phyloP scores from a whole-genome alignment of 2,329 filamentous ascomycete genomes.

The Aspergillus sergii region DNA sequence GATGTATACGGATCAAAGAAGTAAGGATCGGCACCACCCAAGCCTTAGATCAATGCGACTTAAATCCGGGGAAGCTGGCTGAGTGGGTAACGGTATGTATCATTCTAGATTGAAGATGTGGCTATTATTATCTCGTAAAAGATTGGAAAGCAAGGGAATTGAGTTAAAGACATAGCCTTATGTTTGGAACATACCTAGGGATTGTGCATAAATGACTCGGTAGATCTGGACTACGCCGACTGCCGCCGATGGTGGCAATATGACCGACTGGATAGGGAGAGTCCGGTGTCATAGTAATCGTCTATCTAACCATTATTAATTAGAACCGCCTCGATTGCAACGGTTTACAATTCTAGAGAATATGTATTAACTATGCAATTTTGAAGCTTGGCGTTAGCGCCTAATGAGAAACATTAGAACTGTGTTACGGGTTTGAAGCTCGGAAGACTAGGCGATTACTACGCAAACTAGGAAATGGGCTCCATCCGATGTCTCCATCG shows the following conservation, averaged over 20 bases:
- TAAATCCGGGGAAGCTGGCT: constrained; percentile 14
- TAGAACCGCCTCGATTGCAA: background rate
- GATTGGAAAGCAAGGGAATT: background rate
- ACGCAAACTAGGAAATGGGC: constrained; percentile 8
- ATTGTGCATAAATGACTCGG: background rate
- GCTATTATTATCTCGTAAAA: background rate
- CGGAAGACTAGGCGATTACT: background rate
- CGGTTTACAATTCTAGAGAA: background rate
- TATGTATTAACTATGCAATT: background rate
- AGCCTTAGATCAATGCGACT: constrained; percentile 17
- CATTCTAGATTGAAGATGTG: constrained; percentile 1
- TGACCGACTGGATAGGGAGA: background rate
- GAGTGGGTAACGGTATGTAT: constrained; percentile 9
- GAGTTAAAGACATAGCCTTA: background rate
- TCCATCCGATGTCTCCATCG: constrained; percentile 23
- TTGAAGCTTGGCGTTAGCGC: background rate
- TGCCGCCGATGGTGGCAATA: background rate
- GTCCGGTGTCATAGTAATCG: background rate
- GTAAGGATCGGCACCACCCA: constrained; percentile 12
- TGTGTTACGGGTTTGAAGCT: background rate
- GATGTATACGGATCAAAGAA: background rate
- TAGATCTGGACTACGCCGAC: background rate
- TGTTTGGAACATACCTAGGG: background rate
- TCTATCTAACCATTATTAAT: background rate
- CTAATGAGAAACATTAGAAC: background rate